phyloP scores from a whole-genome alignment of 371 early-diverging fungal genomes.

The Mortierella sp. region DNA sequence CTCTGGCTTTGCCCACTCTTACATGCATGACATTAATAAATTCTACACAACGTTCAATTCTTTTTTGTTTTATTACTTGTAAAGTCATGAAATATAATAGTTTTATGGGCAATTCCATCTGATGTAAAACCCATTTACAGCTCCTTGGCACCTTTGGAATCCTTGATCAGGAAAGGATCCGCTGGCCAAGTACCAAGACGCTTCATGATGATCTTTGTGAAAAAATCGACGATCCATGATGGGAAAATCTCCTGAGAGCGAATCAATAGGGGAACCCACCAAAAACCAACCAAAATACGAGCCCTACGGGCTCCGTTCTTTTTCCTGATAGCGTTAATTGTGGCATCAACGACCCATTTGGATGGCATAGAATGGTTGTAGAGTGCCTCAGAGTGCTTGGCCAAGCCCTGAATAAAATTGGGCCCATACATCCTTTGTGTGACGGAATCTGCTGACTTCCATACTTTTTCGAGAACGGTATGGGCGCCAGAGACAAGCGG shows the following conservation, averaged over 20 bases:
- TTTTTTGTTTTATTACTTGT: too few species aligned
- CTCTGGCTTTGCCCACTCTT: too few species aligned
- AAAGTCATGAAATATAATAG: too few species aligned
- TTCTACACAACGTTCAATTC: too few species aligned
- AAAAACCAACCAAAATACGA: constrained; percentile 53
- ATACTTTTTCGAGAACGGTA: constrained; percentile 29
- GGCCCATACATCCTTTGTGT: constrained; percentile 56
- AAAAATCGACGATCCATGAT: constrained; percentile 57
- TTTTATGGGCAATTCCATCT: neutral
- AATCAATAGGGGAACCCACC: constrained; percentile 52
- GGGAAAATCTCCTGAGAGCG: constrained; percentile 44
- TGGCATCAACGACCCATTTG: constrained; percentile 56
- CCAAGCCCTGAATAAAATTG: constrained; percentile 34
- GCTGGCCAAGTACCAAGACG: constrained; percentile 56
- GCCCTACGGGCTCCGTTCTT: constrained; percentile 40
- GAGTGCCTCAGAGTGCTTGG: constrained; percentile 20
- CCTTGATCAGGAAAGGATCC: constrained; percentile 50
- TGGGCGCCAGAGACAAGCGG: constrained; percentile 35
- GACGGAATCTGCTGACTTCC: constrained; percentile 36
- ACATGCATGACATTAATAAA: too few species aligned
- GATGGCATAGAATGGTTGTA: constrained; percentile 50
- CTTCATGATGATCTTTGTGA: constrained; percentile 53
- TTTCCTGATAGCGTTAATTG: constrained; percentile 47
- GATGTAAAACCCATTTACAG: neutral
- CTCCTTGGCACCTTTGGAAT: constrained; percentile 17